A percentile compares a stretch with the other conserved stretches of the same genome.
phyloP scores from a whole-genome alignment of 306 rosid genomes.

The Trichosanthes truncata region DNA sequence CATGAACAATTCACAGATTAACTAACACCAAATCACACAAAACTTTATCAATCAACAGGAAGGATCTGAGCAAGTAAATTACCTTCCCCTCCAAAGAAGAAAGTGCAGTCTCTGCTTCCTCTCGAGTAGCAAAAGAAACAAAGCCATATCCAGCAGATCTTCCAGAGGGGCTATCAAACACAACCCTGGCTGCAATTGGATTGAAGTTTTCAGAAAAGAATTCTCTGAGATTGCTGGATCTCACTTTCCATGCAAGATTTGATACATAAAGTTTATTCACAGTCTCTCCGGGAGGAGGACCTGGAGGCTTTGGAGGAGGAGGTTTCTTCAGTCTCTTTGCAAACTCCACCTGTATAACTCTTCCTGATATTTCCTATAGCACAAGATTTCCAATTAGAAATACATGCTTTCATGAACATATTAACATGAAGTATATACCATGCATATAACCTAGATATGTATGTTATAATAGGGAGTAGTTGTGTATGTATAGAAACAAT shows the following conservation, averaged over 20 bases:
- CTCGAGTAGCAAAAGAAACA: conserved; percentile 58
- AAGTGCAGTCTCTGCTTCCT: conserved; percentile 77
- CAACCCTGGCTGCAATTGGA: conserved; percentile 77
- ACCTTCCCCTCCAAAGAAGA: conserved; percentile 79
- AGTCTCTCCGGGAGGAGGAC: conserved; percentile 41
- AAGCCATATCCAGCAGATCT: conserved; percentile 76
- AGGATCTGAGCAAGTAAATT: not conserved
- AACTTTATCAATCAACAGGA: not conserved
- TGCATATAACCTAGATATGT: not conserved
- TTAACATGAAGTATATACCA: not conserved
- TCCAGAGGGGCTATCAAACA: conserved; percentile 55
- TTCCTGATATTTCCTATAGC: conserved; percentile 59
- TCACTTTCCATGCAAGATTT: conserved; percentile 76
- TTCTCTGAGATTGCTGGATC: conserved; percentile 65
- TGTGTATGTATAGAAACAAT: not conserved
- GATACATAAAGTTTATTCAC: conserved; percentile 51
- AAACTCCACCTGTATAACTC: conserved; percentile 54
- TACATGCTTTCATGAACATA: not conserved
- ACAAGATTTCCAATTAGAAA: conserved; percentile 5
- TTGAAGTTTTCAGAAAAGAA: conserved; percentile 55
- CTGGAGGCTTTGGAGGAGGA: conserved; percentile 40
- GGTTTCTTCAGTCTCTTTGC: conserved; percentile 72
- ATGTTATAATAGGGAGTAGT: not conserved
- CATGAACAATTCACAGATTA: not conserved
- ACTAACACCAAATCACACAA: not conserved